Conservation (phyloP, 148 eudicot genomes). For the Suaeda aralocaspica region DNA sequence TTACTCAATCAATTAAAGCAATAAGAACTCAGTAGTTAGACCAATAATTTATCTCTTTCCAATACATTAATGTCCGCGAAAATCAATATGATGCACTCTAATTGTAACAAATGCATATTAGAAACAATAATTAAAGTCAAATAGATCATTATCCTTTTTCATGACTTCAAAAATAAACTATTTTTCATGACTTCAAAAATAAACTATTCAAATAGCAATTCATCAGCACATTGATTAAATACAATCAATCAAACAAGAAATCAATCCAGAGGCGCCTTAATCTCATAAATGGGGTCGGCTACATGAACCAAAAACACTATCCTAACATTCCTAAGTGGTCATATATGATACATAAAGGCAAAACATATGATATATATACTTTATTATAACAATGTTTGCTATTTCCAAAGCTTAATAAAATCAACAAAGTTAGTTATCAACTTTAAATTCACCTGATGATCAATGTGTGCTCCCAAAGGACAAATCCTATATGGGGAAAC, state of each 20-base stretch:
- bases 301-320: no score
- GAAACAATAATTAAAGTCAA: not conserved
- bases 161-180: no score
- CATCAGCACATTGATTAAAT: not conserved
- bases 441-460: slow-evolving; percentile 68
- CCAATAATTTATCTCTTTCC: not conserved
- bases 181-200: not conserved
- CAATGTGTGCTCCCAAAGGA: slow-evolving; percentile 98
- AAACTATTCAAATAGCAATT: not conserved
- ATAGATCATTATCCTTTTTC: not conserved
- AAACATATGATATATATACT: not conserved
- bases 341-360: not conserved
- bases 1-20: slow-evolving; percentile 8
- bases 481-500: slow-evolving; percentile 95
- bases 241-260: no score
- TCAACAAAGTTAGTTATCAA: not conserved
- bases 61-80: not conserved
- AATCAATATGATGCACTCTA: not conserved
- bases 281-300: no score
- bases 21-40: not conserved
- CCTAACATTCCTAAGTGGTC: no score
- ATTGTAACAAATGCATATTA: not conserved
- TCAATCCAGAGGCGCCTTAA: no score
- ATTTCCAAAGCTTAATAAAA: not conserved
- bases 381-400: not conserved